phyloP scores from a whole-genome alignment of 2,329 filamentous ascomycete species.

The Apiospora koreana region DNA sequence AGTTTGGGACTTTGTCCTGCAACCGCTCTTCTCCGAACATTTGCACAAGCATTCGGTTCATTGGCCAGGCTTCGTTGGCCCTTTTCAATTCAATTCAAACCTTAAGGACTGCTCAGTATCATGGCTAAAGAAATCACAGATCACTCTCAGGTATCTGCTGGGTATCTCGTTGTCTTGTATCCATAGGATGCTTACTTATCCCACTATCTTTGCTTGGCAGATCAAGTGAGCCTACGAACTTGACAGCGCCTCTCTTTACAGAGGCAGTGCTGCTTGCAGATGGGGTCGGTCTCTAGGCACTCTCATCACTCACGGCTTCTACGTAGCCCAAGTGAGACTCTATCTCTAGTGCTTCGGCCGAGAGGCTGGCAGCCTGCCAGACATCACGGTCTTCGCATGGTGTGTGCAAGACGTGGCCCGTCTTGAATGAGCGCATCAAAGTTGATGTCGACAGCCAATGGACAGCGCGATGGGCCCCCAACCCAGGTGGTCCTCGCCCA shows the following conservation, averaged over 20 bases:
- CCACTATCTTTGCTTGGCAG: not conserved
- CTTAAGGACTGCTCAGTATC: not conserved
- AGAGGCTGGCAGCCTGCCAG: not conserved
- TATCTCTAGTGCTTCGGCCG: not conserved
- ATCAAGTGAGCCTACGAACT: not conserved
- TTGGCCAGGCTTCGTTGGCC: not conserved
- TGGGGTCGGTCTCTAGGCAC: not conserved
- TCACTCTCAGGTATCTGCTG: not conserved
- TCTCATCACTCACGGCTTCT: not conserved
- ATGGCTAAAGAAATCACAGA: not conserved
- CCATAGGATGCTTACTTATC: too few relatives aligned
- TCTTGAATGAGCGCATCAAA: not conserved
- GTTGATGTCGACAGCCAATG: constrained; percentile 1
- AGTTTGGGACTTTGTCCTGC: not conserved
- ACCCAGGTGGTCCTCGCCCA: not conserved
- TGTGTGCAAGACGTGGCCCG: not conserved
- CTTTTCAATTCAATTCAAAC: not conserved
- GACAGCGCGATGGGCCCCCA: not conserved
- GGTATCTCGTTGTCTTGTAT: not conserved
- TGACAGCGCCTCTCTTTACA: not conserved
- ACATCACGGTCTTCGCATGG: not conserved
- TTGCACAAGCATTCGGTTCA: not conserved
- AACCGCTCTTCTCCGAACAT: not conserved
- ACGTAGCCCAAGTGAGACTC: not conserved
- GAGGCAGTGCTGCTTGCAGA: not conserved